Evolutionary conservation across 164 flowering plant genomes (phyloP).

Genomic region (Berberis thunbergii): DNA sequence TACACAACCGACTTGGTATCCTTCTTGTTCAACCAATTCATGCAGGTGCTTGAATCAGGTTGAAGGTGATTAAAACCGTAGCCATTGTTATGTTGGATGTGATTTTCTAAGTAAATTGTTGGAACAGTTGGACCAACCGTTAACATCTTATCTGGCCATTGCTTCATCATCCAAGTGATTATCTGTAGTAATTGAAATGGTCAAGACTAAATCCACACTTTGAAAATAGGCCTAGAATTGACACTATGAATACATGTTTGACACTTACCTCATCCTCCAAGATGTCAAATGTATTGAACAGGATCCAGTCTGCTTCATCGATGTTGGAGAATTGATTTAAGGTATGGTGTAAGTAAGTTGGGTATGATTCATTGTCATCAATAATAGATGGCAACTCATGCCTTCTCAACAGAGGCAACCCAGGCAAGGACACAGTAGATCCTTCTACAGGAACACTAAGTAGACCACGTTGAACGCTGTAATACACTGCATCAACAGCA

Average conservation of each 20-base stretch:
- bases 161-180: slow-evolving; percentile 12
- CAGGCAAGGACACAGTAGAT: slow-evolving; percentile 13
- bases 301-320: slow-evolving; percentile 16
- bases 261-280: slow-evolving; percentile 19
- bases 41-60: slow-evolving; percentile 4
- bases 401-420: slow-evolving; percentile 20
- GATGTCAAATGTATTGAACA: slow-evolving; percentile 17
- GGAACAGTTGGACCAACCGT: slow-evolving; percentile 33
- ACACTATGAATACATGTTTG: not conserved
- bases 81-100: too few species aligned
- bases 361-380: slow-evolving; percentile 5
- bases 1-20: slow-evolving; percentile 16
- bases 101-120: slow-evolving; percentile 21
- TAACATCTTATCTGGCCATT: slow-evolving; percentile 6
- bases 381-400: slow-evolving; percentile 36
- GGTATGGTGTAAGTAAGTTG: slow-evolving; percentile 1
- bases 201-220: not conserved
- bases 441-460: slow-evolving; percentile 1
- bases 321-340: slow-evolving; percentile 17
- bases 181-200: slow-evolving; percentile 6
- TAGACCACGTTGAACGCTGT: slow-evolving; percentile 1
- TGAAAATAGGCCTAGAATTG: too few species aligned
- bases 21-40: slow-evolving; percentile 19
- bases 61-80: slow-evolving; percentile 10
- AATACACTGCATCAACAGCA: slow-evolving; percentile 6